These are phyloP conservation scores for Ochromonas danica DNA, from an alignment of 108 stramenopile genomes.

Conservation along the genomic window DNA sequence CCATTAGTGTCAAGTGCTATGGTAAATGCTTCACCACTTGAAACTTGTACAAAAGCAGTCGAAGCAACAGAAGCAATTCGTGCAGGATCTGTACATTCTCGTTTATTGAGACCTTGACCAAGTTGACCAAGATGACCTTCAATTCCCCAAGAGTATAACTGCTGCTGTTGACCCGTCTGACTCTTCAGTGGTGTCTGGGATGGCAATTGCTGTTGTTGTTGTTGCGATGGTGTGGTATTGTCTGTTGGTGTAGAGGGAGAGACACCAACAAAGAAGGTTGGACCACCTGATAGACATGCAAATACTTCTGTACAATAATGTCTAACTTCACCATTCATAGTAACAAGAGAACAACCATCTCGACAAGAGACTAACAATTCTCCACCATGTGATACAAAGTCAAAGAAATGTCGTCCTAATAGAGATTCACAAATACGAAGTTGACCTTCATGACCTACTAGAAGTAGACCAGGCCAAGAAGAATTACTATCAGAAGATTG, in stretches of 20 bases:
- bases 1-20: not conserved
- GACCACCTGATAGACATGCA: not conserved
- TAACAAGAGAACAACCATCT: not conserved
- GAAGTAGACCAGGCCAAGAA: not conserved
- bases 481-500: not conserved
- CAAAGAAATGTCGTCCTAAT: not conserved
- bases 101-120: not conserved
- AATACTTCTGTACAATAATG: not conserved
- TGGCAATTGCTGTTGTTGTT: no score
- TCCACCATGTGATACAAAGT: not conserved
- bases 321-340: not conserved
- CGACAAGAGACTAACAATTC: not conserved
- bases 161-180: not conserved
- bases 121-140: not conserved
- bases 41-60: not conserved
- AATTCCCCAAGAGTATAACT: not conserved
- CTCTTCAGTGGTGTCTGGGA: no score
- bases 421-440: not conserved
- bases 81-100: not conserved
- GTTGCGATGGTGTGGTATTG: no score
- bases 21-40: not conserved
- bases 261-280: not conserved
- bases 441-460: not conserved
- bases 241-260: no score
- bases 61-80: not conserved